These are phyloP conservation scores for Pleomassaria siparia DNA, from an alignment of 2,329 filamentous ascomycete genomes.

Conservation along the genomic window DNA sequence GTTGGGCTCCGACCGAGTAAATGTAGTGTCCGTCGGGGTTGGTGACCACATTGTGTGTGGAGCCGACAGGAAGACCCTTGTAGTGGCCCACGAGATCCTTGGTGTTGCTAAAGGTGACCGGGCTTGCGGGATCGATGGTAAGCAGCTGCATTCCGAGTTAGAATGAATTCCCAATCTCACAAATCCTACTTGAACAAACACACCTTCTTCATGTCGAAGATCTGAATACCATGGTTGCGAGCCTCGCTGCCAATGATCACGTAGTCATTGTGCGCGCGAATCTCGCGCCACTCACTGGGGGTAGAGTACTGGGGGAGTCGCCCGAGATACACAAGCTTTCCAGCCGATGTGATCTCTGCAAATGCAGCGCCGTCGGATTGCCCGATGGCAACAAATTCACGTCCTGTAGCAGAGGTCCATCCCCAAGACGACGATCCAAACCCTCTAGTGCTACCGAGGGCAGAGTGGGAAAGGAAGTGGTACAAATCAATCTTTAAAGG, in stretches of 20 bases:
- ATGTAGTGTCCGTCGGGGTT: conserved; percentile 42
- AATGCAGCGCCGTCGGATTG: conserved; percentile 59
- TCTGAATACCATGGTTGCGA: conserved; percentile 58
- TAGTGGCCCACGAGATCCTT: conserved; percentile 38
- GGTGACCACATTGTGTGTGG: conserved; percentile 43
- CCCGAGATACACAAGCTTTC: conserved; percentile 57
- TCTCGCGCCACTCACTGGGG: conserved; percentile 57
- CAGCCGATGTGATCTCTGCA: conserved; percentile 53
- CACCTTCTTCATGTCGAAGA: conserved; percentile 62
- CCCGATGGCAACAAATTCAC: conserved; percentile 58
- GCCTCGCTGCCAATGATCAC: conserved; percentile 48
- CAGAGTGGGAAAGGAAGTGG: conserved; percentile 57
- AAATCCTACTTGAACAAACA: background rate
- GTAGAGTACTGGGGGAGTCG: conserved; percentile 52
- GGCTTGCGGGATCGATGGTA: conserved; percentile 34
- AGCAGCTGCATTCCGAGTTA: conserved; percentile 27
- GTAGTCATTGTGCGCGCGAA: conserved; percentile 48
- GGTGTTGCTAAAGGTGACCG: conserved; percentile 37
- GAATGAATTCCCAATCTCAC: background rate
- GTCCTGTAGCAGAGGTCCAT: conserved; percentile 55
- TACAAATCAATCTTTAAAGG: conserved; percentile 53
- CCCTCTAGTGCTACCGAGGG: conserved; percentile 51
- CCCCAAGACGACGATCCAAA: conserved; percentile 55
- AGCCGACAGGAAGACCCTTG: conserved; percentile 37
- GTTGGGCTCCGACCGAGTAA: conserved; percentile 40